Evolutionary conservation across 768 basidiomycete genomes (phyloP).

Genomic region (Psilocybe cyanescens): DNA sequence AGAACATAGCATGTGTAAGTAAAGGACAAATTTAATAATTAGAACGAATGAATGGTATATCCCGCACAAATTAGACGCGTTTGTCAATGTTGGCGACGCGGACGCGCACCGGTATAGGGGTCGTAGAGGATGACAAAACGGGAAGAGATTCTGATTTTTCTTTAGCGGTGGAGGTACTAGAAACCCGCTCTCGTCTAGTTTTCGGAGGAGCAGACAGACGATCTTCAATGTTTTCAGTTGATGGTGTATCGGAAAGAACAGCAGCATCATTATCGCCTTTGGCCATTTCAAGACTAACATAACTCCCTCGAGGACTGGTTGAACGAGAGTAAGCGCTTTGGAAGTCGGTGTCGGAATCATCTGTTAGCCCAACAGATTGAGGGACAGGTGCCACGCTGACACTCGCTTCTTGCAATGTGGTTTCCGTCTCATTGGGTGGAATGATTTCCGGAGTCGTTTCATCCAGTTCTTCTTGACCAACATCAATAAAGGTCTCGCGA

Average conservation of each 20-base stretch:
- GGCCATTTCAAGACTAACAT: slow-evolving; percentile 47
- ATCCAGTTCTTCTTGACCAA: slow-evolving; percentile 28
- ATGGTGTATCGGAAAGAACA: slow-evolving; percentile 9
- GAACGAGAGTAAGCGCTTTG: slow-evolving; percentile 77
- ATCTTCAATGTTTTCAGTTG: slow-evolving; percentile 30
- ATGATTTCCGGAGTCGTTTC: slow-evolving; percentile 40
- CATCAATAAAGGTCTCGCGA: slow-evolving; percentile 40
- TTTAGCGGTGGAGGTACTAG: slow-evolving; percentile 54
- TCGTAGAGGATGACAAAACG: neutral
- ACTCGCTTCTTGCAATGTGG: slow-evolving; percentile 16
- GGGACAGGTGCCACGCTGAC: slow-evolving; percentile 20
- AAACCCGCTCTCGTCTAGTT: slow-evolving; percentile 55
- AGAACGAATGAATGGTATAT: slow-evolving; percentile 19
- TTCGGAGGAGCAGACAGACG: slow-evolving; percentile 35
- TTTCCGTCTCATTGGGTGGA: slow-evolving; percentile 14
- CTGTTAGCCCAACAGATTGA: slow-evolving; percentile 47
- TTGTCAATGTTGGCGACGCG: slow-evolving; percentile 9
- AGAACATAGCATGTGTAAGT: slow-evolving; percentile 7
- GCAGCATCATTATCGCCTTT: slow-evolving; percentile 25
- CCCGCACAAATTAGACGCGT: slow-evolving; percentile 4
- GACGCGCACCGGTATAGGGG: slow-evolving; percentile 6
- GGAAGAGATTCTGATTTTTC: slow-evolving; percentile 36
- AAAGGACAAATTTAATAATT: slow-evolving; percentile 17
- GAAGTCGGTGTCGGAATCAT: slow-evolving; percentile 85
- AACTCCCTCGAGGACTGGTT: slow-evolving; percentile 69